phyloP scores from a whole-genome alignment of 2,329 filamentous ascomycete species.

The Talaromyces islandicus region DNA sequence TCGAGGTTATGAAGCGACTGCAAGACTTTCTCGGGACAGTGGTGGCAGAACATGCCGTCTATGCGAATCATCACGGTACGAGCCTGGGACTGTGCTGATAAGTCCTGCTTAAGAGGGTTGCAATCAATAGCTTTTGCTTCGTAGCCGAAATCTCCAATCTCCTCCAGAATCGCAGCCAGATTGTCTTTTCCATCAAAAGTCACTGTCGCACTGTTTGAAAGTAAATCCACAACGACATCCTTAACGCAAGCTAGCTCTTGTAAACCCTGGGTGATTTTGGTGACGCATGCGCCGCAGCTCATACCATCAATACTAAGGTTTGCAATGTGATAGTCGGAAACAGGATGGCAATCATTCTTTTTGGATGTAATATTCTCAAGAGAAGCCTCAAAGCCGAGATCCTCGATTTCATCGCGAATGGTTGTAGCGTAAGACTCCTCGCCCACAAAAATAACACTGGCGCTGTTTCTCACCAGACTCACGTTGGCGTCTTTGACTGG shows the following conservation, averaged over 20 bases:
- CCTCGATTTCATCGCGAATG: constrained; percentile 44
- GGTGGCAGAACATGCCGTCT: constrained; percentile 68
- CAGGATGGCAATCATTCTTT: constrained; percentile 3
- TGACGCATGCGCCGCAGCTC: constrained; percentile 53
- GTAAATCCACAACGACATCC: constrained; percentile 45
- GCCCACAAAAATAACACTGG: constrained; percentile 52
- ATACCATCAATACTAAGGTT: constrained; percentile 50
- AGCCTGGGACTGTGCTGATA: constrained; percentile 24
- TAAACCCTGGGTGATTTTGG: constrained; percentile 43
- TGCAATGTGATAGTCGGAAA: constrained; percentile 29
- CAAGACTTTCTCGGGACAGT: constrained; percentile 54
- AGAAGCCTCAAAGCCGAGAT: constrained; percentile 43
- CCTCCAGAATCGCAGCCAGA: constrained; percentile 40
- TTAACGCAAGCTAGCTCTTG: constrained; percentile 41
- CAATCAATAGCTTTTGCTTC: constrained; percentile 54
- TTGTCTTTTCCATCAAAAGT: constrained; percentile 44
- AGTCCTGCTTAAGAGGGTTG: constrained; percentile 22
- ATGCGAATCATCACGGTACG: constrained; percentile 61
- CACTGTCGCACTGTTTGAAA: constrained; percentile 46
- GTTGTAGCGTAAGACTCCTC: constrained; percentile 40
- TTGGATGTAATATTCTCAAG: constrained; percentile 28
- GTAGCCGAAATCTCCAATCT: constrained; percentile 57
- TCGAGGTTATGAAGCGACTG: constrained; percentile 36
- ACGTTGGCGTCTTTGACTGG: constrained; percentile 56
- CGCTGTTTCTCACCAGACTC: constrained; percentile 63